These are phyloP conservation scores for Suillus lakei DNA, from an alignment of 768 basidiomycete genomes.

Conservation along the genomic window DNA sequence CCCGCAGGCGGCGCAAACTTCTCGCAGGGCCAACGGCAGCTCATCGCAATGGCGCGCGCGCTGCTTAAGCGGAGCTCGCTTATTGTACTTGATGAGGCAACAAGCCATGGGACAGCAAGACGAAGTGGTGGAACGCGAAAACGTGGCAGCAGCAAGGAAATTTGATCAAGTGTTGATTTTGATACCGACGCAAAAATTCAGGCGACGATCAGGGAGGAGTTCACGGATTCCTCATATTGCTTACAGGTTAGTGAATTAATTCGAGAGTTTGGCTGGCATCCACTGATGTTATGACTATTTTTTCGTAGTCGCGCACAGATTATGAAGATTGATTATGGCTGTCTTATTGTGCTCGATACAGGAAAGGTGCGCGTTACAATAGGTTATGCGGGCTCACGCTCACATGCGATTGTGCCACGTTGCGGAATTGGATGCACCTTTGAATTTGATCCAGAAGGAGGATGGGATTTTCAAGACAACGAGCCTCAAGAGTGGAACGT, in stretches of 20 bases:
- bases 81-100: conserved; percentile 83
- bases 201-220: conserved; percentile 84
- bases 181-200: conserved; percentile 92
- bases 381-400: conserved; percentile 24
- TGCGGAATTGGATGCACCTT: conserved; percentile 74
- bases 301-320: conserved; percentile 62
- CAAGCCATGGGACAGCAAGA: no score
- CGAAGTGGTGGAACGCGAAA: no score
- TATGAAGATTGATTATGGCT: conserved; percentile 81
- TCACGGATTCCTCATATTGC: conserved; percentile 70
- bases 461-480: conserved; percentile 70
- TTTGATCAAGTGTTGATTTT: conserved; percentile 88
- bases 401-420: conserved; percentile 32
- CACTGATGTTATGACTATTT: conserved; percentile 6
- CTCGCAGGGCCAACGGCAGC: conserved; percentile 89
- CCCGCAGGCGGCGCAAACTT: conserved; percentile 90
- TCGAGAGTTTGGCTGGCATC: background rate
- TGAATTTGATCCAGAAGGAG: conserved; percentile 64
- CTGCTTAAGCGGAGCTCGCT: conserved; percentile 72
- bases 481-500: conserved; percentile 75
- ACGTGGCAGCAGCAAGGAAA: no score
- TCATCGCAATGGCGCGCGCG: conserved; percentile 86
- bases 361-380: conserved; percentile 29
- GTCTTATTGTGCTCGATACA: conserved; percentile 75
- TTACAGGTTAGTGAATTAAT: conserved; percentile 59